phyloP scores from a whole-genome alignment of 2,329 filamentous ascomycete genomes.

The Xylaria sp. region DNA sequence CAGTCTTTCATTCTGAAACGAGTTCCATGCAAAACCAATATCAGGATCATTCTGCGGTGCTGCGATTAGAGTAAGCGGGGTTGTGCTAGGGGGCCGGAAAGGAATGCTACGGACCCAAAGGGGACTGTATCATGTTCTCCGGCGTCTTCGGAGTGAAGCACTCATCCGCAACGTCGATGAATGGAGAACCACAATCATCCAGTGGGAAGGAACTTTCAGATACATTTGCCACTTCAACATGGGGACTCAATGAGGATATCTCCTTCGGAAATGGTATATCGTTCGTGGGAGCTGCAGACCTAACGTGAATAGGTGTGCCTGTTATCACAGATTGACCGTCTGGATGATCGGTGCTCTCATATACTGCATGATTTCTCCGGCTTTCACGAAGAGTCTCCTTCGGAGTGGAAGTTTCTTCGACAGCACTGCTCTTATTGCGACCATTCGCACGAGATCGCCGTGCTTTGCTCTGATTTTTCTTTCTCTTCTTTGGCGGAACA shows the following conservation, averaged over 20 bases:
- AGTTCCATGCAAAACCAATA: not conserved
- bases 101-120: not conserved
- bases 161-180: not conserved
- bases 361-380: not conserved
- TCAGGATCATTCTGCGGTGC: not conserved
- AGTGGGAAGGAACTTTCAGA: not conserved
- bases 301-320: not conserved
- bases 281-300: not conserved
- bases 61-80: not conserved
- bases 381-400: not conserved
- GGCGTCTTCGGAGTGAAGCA: not conserved
- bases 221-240: not conserved
- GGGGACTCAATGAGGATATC: not conserved
- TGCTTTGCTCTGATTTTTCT: conserved; percentile 1
- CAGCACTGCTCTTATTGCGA: not conserved
- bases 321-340: conserved; percentile 1
- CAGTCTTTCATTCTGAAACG: not conserved
- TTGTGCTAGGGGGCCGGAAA: not conserved
- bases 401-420: not conserved
- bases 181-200: not conserved
- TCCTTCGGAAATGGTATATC: not conserved
- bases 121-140: not conserved
- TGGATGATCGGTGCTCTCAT: not conserved
- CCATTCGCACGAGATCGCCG: not conserved
- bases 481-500: conserved; percentile 2